Evolutionary conservation across 2,329 filamentous ascomycete genomes (phyloP), one percentile per base, ranked within the genome.

Genomic region (Phyllachora maydis): DNA sequence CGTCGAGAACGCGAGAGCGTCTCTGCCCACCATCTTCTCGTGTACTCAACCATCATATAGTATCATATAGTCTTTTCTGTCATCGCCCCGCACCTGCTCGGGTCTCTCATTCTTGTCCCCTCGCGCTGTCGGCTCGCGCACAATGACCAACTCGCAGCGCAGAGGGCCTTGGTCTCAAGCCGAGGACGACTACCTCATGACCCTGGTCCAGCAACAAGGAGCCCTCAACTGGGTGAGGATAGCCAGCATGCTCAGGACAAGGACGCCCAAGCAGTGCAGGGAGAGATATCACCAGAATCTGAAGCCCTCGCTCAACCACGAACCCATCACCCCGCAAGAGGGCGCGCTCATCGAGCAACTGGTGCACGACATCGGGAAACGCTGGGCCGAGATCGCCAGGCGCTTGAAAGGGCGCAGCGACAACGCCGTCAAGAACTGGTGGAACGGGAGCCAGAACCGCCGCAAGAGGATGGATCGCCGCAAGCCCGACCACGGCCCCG

Each of bases 341-440:
- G 73, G 74, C 2, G 46, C 59, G 18, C 41, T 68, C 37, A 92
- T 95, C 39, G 72, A 85, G 50, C 57, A 62, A 28, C 61, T 88
- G 44, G 83, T 93, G 10, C 47, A 51, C 8, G 64, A 75, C 36
- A 69, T 79, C 53, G 82, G 82, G 31, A 85, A 82, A 54, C 68
- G 76, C 27, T 93, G 83, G 83, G 83, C 83, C 3, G 81, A 93
- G 42, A 93, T 93, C 40, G 79, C 83, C 21, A 65, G 83, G 34
- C 60, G 68, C 21, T 60, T 93, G 11, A 63, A 73, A 26, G 81
- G 81, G 33, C 73, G 83, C 40, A 91, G 82, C 46, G 83, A 93
- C 54, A 93, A 93, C 40, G 76, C 79, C 14, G 79, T 93, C 32
- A 93, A 93, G 65, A 93, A 93, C 48, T 93, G 82, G 81, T 92